Evolutionary conservation across 306 rosid species (phyloP), one percentile per base, ranked within the genome.

Genomic region (Ammopiptanthus mongolicus): DNA sequence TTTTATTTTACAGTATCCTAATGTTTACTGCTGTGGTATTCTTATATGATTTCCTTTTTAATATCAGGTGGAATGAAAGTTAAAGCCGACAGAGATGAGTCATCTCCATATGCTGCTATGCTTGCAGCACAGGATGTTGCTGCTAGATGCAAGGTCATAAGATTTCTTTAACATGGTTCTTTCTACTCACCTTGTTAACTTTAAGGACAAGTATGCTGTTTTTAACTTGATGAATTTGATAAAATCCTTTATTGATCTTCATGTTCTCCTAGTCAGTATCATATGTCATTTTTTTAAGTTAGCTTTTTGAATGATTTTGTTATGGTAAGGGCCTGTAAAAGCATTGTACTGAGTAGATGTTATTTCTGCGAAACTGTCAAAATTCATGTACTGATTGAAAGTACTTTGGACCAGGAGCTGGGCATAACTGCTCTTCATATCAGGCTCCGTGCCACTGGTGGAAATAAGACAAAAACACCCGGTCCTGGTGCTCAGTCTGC

Each of bases 401-500:
- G 3, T 19, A 3, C 72, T 9, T 8, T 80, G 53, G 34, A 55
- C 33, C 85, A 92, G 97, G 97, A 92, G 56, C 69, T 92, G 12
- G 97, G 97, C 41, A 84, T 92, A 12, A 90, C 97, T 14, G 97
- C 97, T 5, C 88, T 92, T 75, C 94, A 92, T 17, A 88, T 92
- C 57, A 92, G 86, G 87, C 92, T 92, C 46, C 89, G 97, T 14
- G 96, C 97, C 6, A 92, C 96, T 1, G 97, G 97, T 17, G 97
- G 97, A 3, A 92, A 92, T 87, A 92, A 92, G 81, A 90, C 96
- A 0, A 90, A 92, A 51, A 92, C 97, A 3, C 97, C 97, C 0
- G 97, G 97, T 42, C 97, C 97, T 5, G 97, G 97, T 76, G 96
- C 97, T 39, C 97, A 92, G 77, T 89, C 96, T 75, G 97, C 97